phyloP scores from a whole-genome alignment of 805 yeast genomes.

The Yamadazyma tumulicola region DNA sequence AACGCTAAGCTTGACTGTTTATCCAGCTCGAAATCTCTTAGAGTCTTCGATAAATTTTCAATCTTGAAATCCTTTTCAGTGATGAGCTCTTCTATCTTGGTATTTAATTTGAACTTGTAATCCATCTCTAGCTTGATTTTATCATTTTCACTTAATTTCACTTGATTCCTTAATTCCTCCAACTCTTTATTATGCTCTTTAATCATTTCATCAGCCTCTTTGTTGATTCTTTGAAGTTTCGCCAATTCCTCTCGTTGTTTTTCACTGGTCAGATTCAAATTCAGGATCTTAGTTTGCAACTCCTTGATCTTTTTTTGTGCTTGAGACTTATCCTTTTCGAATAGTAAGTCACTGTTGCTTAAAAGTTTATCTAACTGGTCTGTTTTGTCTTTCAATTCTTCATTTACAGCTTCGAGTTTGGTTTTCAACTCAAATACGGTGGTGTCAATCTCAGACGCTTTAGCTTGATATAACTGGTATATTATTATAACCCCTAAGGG shows the following conservation, averaged over 20 bases:
- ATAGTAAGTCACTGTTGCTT: slow-evolving; percentile 6
- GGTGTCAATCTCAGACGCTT: slow-evolving; percentile 14
- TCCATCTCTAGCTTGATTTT: slow-evolving; percentile 7
- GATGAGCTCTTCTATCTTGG: slow-evolving; percentile 10
- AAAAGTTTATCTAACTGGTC: slow-evolving; percentile 10
- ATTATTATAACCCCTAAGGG: slow-evolving; percentile 17
- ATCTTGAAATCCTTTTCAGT: slow-evolving; percentile 9
- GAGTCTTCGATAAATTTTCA: slow-evolving; percentile 4
- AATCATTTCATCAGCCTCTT: neutral
- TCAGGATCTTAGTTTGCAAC: neutral
- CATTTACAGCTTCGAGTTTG: slow-evolving; percentile 7
- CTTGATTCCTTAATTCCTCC: slow-evolving; percentile 1
- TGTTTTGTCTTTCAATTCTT: slow-evolving; percentile 7
- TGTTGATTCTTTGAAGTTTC: neutral
- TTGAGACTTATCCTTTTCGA: slow-evolving; percentile 2
- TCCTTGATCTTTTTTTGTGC: neutral
- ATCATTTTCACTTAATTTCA: slow-evolving; percentile 5
- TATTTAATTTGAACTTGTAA: slow-evolving; percentile 8
- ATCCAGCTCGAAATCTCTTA: slow-evolving; percentile 7
- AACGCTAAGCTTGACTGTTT: neutral
- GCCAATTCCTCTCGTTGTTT: neutral
- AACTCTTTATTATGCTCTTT: neutral
- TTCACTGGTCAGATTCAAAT: neutral
- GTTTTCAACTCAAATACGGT: slow-evolving; percentile 10
- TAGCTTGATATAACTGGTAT: slow-evolving; percentile 18